Evolutionary conservation across 169 alveolate species (phyloP).

Genomic region (Cryptosporidium ubiquitum): DNA sequence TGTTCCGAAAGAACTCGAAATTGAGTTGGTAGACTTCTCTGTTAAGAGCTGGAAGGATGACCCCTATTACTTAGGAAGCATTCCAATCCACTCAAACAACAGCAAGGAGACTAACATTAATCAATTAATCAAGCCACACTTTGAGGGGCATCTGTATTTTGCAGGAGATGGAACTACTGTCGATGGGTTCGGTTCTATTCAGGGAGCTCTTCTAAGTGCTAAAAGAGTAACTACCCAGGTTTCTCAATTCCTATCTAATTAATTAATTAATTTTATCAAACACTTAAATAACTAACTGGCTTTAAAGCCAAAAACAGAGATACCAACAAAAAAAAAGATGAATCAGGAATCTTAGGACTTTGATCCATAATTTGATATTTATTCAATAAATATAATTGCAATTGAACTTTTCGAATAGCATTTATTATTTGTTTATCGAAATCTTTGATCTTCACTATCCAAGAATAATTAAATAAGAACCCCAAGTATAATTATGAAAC

Average conservation of each 20-base stretch:
- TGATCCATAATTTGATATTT: background rate
- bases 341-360: background rate
- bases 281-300: too few species aligned
- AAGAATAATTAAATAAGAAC: background rate
- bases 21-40: conserved; percentile 8
- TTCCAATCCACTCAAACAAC: conserved; percentile 41
- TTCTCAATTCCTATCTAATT: conserved; percentile 30
- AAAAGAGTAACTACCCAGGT: conserved; percentile 61
- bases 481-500: background rate
- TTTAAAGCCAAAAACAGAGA: background rate
- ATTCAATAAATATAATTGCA: background rate
- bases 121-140: conserved; percentile 68
- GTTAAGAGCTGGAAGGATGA: conserved; percentile 62
- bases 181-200: conserved; percentile 52
- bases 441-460: background rate
- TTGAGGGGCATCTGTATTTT: conserved; percentile 58
- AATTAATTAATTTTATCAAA: background rate
- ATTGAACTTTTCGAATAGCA: background rate
- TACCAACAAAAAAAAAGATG: background rate
- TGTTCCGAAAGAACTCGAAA: conserved; percentile 10
- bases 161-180: conserved; percentile 75
- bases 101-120: conserved; percentile 44
- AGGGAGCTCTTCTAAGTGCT: conserved; percentile 73
- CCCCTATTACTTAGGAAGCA: conserved; percentile 39
- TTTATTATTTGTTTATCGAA: background rate